Conservation (phyloP, 768 basidiomycete species). For the Trametes coccinea region DNA sequence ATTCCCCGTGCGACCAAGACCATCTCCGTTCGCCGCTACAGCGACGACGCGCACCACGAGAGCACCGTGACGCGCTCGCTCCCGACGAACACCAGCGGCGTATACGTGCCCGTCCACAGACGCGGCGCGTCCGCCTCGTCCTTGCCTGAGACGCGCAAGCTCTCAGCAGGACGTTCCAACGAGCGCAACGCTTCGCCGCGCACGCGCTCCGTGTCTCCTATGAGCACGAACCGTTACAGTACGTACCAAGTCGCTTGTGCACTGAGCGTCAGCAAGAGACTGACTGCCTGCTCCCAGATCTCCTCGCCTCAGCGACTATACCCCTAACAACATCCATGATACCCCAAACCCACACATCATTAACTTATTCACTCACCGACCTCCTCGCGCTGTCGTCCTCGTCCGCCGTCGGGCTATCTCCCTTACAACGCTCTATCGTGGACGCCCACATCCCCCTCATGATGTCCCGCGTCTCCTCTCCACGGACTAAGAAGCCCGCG, state of each 20-base stretch:
- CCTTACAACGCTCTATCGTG: conserved; percentile 19
- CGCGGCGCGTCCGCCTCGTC: conserved; percentile 20
- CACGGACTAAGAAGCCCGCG: conserved; percentile 7
- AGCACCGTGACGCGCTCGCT: neutral
- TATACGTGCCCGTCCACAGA: conserved; percentile 28
- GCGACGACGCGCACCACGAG: conserved; percentile 8
- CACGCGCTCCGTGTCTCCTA: conserved; percentile 7
- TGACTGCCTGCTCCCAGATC: neutral
- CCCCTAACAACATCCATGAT: conserved; percentile 21
- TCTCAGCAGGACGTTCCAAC: conserved; percentile 10
- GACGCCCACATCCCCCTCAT: conserved; percentile 21
- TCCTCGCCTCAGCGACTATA: conserved; percentile 20
- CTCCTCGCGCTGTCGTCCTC: conserved; percentile 28
- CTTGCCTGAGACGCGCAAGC: neutral
- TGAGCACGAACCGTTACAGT: neutral
- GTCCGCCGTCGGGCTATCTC: conserved; percentile 18
- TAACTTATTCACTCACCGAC: conserved; percentile 21
- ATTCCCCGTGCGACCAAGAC: conserved; percentile 17
- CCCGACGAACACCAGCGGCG: neutral
- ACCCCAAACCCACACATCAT: conserved; percentile 13
- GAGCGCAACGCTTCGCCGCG: neutral
- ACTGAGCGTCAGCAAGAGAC: neutral
- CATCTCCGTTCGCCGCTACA: neutral
- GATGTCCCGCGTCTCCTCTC: conserved; percentile 1
- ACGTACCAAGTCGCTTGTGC: neutral